Conservation (phyloP, 78 protist species). For the Acrasis kona region DNA sequence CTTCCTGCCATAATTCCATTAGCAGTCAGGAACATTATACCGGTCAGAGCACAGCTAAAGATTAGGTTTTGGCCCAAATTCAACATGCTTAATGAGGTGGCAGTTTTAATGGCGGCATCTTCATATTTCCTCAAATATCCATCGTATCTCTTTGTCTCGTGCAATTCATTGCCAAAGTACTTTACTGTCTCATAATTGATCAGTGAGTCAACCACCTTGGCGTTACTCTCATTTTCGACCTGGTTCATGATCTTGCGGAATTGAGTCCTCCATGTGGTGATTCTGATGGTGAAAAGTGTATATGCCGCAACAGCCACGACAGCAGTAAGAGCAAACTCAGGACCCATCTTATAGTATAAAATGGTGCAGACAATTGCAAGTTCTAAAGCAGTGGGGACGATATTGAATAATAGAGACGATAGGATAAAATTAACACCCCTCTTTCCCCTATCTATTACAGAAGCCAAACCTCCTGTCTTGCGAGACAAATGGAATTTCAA, state of each 20-base stretch:
- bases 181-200: constrained; percentile 78
- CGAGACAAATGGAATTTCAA: constrained; percentile 68
- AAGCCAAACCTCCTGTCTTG: constrained; percentile 70
- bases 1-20: constrained; percentile 38
- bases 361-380: constrained; percentile 60
- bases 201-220: constrained; percentile 44
- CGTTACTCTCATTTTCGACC: constrained; percentile 24
- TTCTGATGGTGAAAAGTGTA: constrained; percentile 57
- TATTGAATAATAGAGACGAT: constrained; percentile 54
- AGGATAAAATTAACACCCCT: constrained; percentile 54
- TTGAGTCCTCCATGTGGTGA: constrained; percentile 62
- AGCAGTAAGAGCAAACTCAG: constrained; percentile 28
- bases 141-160: constrained; percentile 33
- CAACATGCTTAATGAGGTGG: constrained; percentile 39
- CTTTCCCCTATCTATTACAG: constrained; percentile 76
- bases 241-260: constrained; percentile 50
- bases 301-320: constrained; percentile 49
- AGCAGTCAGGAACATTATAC: constrained; percentile 58
- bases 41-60: constrained; percentile 58
- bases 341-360: constrained; percentile 38
- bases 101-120: constrained; percentile 40
- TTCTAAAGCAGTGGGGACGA: constrained; percentile 80
- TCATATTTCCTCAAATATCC: constrained; percentile 26
- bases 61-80: constrained; percentile 78
- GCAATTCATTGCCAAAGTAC: constrained; percentile 58